A percentile compares a stretch with the other conserved stretches of the same genome.
phyloP scores from a whole-genome alignment of 805 yeast species.

The Candida patagonica region DNA sequence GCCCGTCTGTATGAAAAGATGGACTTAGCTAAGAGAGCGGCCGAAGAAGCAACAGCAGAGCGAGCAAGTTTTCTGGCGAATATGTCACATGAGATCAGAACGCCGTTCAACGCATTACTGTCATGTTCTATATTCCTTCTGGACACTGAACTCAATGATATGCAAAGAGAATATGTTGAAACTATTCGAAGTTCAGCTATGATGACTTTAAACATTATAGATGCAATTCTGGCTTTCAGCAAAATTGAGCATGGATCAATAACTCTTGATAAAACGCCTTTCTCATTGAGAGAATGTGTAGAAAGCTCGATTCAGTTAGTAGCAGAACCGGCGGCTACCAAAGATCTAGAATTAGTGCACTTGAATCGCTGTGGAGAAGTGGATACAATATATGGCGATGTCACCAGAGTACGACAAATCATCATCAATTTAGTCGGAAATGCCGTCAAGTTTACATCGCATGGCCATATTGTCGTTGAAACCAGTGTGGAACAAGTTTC shows the following conservation, averaged over 20 bases:
- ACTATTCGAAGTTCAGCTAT: constrained; percentile 43
- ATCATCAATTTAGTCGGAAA: constrained; percentile 45
- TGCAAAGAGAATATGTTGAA: constrained; percentile 44
- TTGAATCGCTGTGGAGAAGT: constrained; percentile 34
- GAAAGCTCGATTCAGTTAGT: constrained; percentile 41
- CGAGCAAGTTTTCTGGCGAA: constrained; percentile 45
- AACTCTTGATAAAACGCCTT: constrained; percentile 35
- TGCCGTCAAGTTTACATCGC: constrained; percentile 42
- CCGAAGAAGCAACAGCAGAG: constrained; percentile 46
- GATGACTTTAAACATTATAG: constrained; percentile 43
- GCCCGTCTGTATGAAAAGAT: constrained; percentile 39
- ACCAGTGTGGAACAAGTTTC: constrained; percentile 23
- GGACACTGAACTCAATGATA: constrained; percentile 36
- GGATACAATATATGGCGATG: constrained; percentile 37
- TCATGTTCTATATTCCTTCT: constrained; percentile 24
- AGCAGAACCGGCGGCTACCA: constrained; percentile 39
- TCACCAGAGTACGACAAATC: constrained; percentile 42
- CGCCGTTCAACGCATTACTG: constrained; percentile 45
- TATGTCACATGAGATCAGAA: constrained; percentile 50
- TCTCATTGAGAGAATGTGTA: constrained; percentile 36
- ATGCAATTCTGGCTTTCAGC: constrained; percentile 45
- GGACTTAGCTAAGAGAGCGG: constrained; percentile 31
- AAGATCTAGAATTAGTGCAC: constrained; percentile 38
- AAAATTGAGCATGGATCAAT: constrained; percentile 49
- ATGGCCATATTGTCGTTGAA: constrained; percentile 36